Conservation (phyloP, 257 asterid genomes). For the Asclepias syriaca region DNA sequence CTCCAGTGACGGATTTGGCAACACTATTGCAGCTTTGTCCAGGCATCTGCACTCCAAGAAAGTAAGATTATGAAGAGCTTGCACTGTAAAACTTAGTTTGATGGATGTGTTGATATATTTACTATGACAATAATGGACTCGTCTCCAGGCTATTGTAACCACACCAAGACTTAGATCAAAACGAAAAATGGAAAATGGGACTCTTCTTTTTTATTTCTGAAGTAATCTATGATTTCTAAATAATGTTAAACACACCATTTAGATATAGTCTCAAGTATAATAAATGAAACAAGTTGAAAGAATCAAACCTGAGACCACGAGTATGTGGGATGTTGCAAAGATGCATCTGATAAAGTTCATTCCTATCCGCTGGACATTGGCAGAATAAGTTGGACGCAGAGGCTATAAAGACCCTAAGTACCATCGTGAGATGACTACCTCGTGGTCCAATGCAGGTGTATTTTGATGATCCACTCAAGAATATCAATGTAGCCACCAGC, state of each 20-base stretch:
- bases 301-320: constrained; percentile 19
- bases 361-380: constrained; percentile 4
- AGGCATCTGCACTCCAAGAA: constrained; percentile 17
- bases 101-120: not conserved
- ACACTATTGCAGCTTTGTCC: constrained; percentile 28
- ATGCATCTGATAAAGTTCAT: constrained; percentile 17
- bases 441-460: constrained; percentile 13
- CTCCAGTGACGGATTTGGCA: constrained; percentile 21
- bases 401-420: constrained; percentile 23
- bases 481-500: constrained; percentile 16
- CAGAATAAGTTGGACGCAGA: constrained; percentile 20
- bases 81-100: not conserved
- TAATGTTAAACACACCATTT: not conserved
- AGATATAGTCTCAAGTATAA: not conserved
- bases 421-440: constrained; percentile 20
- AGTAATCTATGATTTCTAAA: not conserved
- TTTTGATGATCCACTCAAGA: constrained; percentile 15
- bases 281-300: not conserved
- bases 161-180: not conserved
- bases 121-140: not conserved
- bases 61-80: too few species aligned
- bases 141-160: not conserved
- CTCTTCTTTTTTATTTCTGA: not conserved
- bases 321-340: constrained; percentile 12
- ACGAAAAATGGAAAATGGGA: not conserved